Conservation (phyloP, 352 stramenopile genomes). For the Phytopythium cucurbitacearum region DNA sequence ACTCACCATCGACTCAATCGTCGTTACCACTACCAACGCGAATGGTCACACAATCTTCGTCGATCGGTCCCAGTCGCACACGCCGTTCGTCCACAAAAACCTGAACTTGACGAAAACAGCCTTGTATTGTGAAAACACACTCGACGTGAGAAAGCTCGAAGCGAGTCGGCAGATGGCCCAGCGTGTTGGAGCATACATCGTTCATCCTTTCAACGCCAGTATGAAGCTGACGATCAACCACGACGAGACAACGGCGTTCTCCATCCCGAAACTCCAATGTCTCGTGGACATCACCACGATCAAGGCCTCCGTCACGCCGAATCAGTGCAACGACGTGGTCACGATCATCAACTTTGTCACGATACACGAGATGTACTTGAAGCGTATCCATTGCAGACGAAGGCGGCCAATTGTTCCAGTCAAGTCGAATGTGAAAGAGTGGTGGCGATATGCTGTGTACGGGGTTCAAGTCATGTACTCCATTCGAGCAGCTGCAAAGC, state of each 20-base stretch:
- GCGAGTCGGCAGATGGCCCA: constrained; percentile 11
- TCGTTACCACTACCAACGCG: constrained; percentile 69
- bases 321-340: constrained; percentile 77
- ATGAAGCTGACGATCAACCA: constrained; percentile 81
- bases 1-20: constrained; percentile 72
- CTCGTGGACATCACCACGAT: constrained; percentile 67
- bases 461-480: constrained; percentile 61
- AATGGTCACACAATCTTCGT: constrained; percentile 79
- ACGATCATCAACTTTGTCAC: constrained; percentile 77
- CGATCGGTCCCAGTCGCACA: constrained; percentile 69
- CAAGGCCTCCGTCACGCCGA: constrained; percentile 50
- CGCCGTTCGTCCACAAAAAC: constrained; percentile 76
- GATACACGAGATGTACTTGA: constrained; percentile 78
- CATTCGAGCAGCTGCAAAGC: constrained; percentile 11
- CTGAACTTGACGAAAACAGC: constrained; percentile 55
- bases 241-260: constrained; percentile 54
- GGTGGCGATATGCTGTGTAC: constrained; percentile 79
- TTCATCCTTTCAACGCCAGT: constrained; percentile 70
- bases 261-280: constrained; percentile 70
- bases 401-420: constrained; percentile 52
- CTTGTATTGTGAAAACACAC: constrained; percentile 62
- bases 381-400: constrained; percentile 70
- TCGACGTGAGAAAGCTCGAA: constrained; percentile 18
- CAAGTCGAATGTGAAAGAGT: constrained; percentile 39
- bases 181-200: constrained; percentile 39